Evolutionary conservation across 1,284 basidiomycete genomes (phyloP), one percentile per base, ranked within the genome.

Genomic region (Schizophyllum commune): DNA sequence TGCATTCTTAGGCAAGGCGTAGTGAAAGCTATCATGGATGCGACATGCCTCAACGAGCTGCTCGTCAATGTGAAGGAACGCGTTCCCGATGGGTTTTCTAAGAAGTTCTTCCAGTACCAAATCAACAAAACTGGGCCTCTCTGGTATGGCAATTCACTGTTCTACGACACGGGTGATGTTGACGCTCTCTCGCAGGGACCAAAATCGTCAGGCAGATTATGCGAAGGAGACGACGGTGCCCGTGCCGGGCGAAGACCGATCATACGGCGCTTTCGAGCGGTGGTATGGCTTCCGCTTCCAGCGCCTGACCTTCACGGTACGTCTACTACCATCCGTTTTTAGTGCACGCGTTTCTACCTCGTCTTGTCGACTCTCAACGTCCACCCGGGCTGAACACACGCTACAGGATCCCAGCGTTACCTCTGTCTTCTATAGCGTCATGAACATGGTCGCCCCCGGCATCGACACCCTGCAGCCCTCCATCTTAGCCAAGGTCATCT

Each of bases 401-500:
- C 39, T 34, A 21, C 47, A 67, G 65, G 65, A 66, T 52, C 59
- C 64, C 0, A n/a, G 63, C 7, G 63, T 62, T 0, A 62, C 34
- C 2, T 9, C 47, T 33, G 64, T 61, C 7, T 13, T 65, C 9
- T 66, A 61, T 52, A 57, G 63, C 39, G 33, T 57, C 8, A 15
- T 54, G 6, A 17, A 58, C 21, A 63, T 61, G 4, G 17, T 67
- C 17, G 65, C 21, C 13, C 58, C 62, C 0, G 62, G 63, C 9
- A 60, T 67, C 19, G 66, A 67, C 55, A 60, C 65, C n/a, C 58
- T 67, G 19, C 56, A 67, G 58, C 66, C 65, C 4, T 52, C 58
- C 52, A 55, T 67, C 22, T 55, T 66, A 20, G 19, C 52, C 20
- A 67, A 66, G 34, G 54, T 67, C 52, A 34, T 65, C 13, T 66